Percentiles rank a stretch among this genome's conserved stretches.
These are phyloP conservation scores for Dissoconium aciculare DNA, from an alignment of 2,329 filamentous ascomycete genomes.

Conservation along the genomic window DNA sequence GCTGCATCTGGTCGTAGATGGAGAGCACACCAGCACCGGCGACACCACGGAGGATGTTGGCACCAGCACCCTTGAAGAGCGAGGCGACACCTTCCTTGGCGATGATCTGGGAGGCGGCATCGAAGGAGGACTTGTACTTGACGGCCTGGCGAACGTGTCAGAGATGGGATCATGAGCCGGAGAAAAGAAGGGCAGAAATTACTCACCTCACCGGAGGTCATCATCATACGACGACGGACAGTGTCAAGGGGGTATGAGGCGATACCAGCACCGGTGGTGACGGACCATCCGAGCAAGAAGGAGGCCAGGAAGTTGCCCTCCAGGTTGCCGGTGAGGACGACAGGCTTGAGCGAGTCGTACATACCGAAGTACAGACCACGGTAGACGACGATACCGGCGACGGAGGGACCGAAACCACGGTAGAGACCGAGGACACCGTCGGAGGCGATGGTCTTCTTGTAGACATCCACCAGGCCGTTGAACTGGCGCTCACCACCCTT, in stretches of 20 bases:
- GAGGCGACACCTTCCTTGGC: constrained; percentile 96
- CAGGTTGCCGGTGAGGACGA: constrained; percentile 78
- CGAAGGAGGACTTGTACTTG: constrained; percentile 97
- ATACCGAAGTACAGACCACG: constrained; percentile 99
- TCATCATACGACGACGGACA: constrained; percentile 99
- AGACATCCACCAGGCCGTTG: constrained; percentile 98
- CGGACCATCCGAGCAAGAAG: constrained; percentile 94
- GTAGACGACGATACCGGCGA: constrained; percentile 98
- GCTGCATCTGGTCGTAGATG: constrained; percentile 99
- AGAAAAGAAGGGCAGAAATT: constrained; percentile 3
- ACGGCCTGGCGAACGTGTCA: constrained; percentile 55
- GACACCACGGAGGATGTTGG: constrained; percentile 99
- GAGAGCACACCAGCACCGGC: constrained; percentile 99
- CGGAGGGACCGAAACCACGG: constrained; percentile 99
- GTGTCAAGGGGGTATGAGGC: constrained; percentile 99
- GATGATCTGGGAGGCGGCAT: constrained; percentile 91
- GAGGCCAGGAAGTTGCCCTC: constrained; percentile 99
- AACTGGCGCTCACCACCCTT: constrained; percentile 96
- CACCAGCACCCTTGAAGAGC: constrained; percentile 99
- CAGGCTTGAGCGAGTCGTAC: constrained; percentile 99
- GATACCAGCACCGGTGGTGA: constrained; percentile 99
- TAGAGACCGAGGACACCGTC: constrained; percentile 99
- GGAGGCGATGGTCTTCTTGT: constrained; percentile 98
- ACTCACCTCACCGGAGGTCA: constrained; percentile 67
- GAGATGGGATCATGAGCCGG: constrained; percentile 22